phyloP scores from a whole-genome alignment of 352 stramenopile species.

The Aphanomyces stellatus region DNA sequence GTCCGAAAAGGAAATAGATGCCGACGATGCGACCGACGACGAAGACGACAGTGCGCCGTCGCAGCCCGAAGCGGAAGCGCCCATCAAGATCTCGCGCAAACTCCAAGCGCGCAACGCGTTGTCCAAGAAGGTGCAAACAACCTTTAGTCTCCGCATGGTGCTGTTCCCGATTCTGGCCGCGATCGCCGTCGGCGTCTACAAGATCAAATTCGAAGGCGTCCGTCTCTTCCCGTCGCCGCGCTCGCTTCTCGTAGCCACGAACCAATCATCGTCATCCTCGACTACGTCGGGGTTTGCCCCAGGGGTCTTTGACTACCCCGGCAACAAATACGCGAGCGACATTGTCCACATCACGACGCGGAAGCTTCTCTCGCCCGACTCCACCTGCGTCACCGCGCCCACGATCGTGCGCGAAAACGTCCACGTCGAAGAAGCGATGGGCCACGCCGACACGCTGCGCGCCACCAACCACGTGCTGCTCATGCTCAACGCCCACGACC shows the following conservation, averaged over 20 bases:
- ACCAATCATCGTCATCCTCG: background rate
- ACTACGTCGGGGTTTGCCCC: too few species aligned
- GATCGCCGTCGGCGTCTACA: slow-evolving; percentile 3
- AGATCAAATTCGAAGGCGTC: slow-evolving; percentile 16
- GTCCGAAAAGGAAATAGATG: background rate
- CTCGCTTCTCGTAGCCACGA: background rate
- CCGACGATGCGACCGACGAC: background rate
- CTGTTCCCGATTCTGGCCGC: slow-evolving; percentile 13
- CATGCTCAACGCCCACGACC: slow-evolving; percentile 13
- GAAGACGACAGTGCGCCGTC: background rate
- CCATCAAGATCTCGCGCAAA: background rate
- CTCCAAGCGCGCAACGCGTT: background rate
- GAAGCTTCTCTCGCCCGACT: slow-evolving; percentile 26
- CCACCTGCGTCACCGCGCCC: background rate
- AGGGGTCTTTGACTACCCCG: background rate
- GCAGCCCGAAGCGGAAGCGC: background rate
- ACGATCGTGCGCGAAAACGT: background rate
- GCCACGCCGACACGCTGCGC: background rate
- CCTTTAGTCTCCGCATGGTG: slow-evolving; percentile 15
- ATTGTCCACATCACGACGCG: slow-evolving; percentile 39
- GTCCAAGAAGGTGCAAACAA: slow-evolving; percentile 12
- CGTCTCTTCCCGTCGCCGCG: background rate
- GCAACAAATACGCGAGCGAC: slow-evolving; percentile 51
- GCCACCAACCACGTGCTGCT: slow-evolving; percentile 1
- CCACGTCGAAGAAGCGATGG: slow-evolving; percentile 23